Evolutionary conservation across 192 early-diverging fungal species (phyloP).

Genomic region (Coemansia sp.): DNA sequence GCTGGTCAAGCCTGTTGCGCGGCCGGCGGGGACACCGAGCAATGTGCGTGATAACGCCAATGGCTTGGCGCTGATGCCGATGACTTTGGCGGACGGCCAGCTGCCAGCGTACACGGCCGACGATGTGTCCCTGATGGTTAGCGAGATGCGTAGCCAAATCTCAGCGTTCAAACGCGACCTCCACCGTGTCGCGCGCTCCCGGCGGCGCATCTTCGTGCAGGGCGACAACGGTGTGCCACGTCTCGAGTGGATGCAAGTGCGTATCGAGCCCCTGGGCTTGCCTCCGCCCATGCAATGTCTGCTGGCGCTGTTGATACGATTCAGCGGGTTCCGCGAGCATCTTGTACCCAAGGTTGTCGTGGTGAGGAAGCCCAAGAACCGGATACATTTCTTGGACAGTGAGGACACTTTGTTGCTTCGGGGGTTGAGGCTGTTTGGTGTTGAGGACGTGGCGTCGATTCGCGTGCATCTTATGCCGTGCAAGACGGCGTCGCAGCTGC

Average conservation of each 20-base stretch:
- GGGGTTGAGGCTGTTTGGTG: slow-evolving; percentile 51
- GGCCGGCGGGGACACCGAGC: not conserved
- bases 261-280: slow-evolving; percentile 30
- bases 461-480: slow-evolving; percentile 52
- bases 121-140: slow-evolving; percentile 25
- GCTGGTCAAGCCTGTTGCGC: slow-evolving; percentile 17
- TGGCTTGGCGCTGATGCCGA: slow-evolving; percentile 14
- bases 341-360: slow-evolving; percentile 46
- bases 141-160: slow-evolving; percentile 38
- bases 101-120: slow-evolving; percentile 22
- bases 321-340: slow-evolving; percentile 35
- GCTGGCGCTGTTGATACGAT: slow-evolving; percentile 24
- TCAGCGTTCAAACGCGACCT: slow-evolving; percentile 40
- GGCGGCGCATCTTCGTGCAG: slow-evolving; percentile 43
- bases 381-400: slow-evolving; percentile 47
- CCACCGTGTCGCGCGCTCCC: slow-evolving; percentile 41
- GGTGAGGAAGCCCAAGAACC: slow-evolving; percentile 52
- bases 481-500: slow-evolving; percentile 53
- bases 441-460: slow-evolving; percentile 48
- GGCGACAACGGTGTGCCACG: slow-evolving; percentile 45
- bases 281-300: slow-evolving; percentile 35
- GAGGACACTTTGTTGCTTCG: slow-evolving; percentile 47
- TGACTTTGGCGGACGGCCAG: not conserved
- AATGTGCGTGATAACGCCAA: not conserved
- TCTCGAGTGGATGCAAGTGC: slow-evolving; percentile 40